These are phyloP conservation scores for Puccinia hordei DNA, from an alignment of 1,284 basidiomycete species.

Conservation along the genomic window DNA sequence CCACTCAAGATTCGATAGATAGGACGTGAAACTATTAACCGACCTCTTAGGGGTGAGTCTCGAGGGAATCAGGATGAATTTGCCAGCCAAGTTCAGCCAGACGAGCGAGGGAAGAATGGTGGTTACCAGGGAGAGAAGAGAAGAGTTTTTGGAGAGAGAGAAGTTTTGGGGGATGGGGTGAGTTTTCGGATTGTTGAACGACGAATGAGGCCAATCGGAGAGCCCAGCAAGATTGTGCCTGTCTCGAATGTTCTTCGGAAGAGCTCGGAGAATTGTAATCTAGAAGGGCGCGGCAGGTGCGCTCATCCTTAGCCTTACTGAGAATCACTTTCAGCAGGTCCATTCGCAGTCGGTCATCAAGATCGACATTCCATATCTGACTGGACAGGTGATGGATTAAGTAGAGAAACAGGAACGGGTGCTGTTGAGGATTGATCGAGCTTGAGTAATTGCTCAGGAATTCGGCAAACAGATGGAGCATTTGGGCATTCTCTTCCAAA, in stretches of 20 bases:
- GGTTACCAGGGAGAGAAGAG: background rate
- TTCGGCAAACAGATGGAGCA: constrained; percentile 29
- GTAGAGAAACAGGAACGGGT: constrained; percentile 38
- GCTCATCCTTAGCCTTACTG: background rate
- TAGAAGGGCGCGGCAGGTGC: background rate
- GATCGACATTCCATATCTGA: constrained; percentile 24
- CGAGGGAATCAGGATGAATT: background rate
- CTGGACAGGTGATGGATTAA: constrained; percentile 42
- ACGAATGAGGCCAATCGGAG: background rate
- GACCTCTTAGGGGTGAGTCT: background rate
- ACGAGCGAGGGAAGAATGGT: background rate
- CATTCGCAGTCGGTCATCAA: constrained; percentile 5
- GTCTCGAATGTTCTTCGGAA: background rate
- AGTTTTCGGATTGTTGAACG: background rate
- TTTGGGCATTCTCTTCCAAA: constrained; percentile 13
- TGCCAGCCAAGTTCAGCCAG: background rate
- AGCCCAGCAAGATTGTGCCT: background rate
- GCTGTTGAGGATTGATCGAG: background rate
- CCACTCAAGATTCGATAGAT: background rate
- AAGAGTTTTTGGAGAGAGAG: background rate
- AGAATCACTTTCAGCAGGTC: constrained; percentile 28
- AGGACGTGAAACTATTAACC: background rate
- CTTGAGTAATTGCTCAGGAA: background rate
- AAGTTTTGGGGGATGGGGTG: no score
- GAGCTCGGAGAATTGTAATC: background rate